A percentile compares a stretch with the other conserved stretches of the same genome.
Conservation (phyloP, 495 filamentous ascomycete genomes). For the Hypoxylon crocopeplum region DNA sequence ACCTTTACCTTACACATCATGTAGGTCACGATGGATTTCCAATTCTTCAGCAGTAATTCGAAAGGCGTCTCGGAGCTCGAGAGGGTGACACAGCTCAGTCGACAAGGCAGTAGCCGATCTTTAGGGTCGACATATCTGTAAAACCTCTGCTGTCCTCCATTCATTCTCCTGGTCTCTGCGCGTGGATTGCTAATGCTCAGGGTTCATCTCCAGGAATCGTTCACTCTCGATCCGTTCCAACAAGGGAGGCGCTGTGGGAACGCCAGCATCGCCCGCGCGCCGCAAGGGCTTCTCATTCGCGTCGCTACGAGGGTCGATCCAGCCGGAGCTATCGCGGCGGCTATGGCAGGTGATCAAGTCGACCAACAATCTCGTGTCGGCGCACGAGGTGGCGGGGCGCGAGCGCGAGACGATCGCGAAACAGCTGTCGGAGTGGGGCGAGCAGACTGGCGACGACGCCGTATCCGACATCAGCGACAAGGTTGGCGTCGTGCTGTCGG, state of each 20-base stretch:
- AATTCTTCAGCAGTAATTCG: conserved; percentile 37
- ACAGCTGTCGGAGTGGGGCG: conserved; percentile 97
- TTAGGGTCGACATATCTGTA: conserved; percentile 40
- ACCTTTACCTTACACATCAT: conserved; percentile 26
- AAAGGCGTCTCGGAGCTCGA: conserved; percentile 41
- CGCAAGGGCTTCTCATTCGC: conserved; percentile 71
- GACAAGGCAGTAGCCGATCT: conserved; percentile 24
- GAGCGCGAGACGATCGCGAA: conserved; percentile 83
- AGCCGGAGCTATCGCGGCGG: conserved; percentile 83
- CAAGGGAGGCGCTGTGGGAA: conserved; percentile 55
- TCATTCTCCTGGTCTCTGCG: neutral
- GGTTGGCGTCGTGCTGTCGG: conserved; percentile 86
- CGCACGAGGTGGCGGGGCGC: conserved; percentile 80
- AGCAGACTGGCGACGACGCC: conserved; percentile 82
- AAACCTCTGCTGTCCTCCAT: conserved; percentile 18
- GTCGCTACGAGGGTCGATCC: conserved; percentile 79
- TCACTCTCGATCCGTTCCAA: conserved; percentile 63
- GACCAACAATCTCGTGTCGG: conserved; percentile 81
- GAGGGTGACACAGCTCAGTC: conserved; percentile 27
- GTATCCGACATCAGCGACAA: conserved; percentile 92
- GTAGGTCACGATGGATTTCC: conserved; percentile 44
- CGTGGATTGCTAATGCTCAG: conserved; percentile 27
- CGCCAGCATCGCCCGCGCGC: conserved; percentile 23
- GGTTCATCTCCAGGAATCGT: conserved; percentile 47
- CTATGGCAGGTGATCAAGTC: conserved; percentile 91